Conservation (phyloP, 1,139 yeast species). For the Lodderomyces parapsilosis region DNA sequence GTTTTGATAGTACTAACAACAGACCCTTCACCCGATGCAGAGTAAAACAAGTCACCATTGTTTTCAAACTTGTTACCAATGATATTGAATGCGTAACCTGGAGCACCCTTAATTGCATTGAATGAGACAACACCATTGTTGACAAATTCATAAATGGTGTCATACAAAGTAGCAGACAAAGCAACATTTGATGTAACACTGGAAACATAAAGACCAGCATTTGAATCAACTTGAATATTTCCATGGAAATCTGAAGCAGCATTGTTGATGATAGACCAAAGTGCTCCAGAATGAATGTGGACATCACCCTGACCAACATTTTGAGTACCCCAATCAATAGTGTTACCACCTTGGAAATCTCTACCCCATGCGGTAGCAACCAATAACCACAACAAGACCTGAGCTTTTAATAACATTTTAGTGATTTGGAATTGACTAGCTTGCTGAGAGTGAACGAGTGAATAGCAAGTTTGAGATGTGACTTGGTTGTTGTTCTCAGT, state of each 20-base stretch:
- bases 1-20: not conserved
- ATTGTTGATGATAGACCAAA: too few species aligned
- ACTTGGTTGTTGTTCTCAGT: too few species aligned
- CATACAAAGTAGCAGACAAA: not conserved
- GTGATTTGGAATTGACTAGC: too few species aligned
- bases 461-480: too few species aligned
- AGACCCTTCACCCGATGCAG: not conserved
- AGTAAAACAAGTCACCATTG: constrained; percentile 15
- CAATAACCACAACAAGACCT: not conserved
- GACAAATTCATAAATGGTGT: not conserved
- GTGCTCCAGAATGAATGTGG: not conserved
- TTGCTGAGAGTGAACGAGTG: too few species aligned
- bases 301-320: not conserved
- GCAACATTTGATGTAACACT: not conserved
- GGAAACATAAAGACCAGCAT: too few species aligned
- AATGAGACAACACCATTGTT: not conserved
- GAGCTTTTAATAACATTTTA: not conserved
- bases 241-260: too few species aligned
- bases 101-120: not conserved
- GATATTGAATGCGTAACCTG: not conserved
- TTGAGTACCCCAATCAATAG: not conserved
- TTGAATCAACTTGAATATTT: too few species aligned
- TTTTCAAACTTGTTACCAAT: too few species aligned
- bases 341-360: too few species aligned
- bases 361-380: not conserved